Evolutionary conservation across 768 basidiomycete genomes (phyloP).

Genomic region (Pulveroboletus ravenelii): DNA sequence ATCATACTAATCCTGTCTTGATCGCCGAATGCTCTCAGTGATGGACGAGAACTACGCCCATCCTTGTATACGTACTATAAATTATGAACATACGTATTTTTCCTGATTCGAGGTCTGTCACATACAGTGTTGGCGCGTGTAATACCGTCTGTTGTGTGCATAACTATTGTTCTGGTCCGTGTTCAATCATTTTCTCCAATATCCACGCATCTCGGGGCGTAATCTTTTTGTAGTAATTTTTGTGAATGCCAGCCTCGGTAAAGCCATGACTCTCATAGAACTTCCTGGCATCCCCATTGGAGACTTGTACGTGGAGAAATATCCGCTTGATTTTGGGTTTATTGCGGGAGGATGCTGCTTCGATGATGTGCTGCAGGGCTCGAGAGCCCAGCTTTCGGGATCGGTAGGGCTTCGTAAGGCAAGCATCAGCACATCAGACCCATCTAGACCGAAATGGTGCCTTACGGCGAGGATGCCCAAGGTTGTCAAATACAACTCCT

Average conservation of each 20-base stretch:
- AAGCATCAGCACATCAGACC: constrained; percentile 14
- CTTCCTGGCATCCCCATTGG: constrained; percentile 67
- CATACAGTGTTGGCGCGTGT: constrained; percentile 19
- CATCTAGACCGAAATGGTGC: constrained; percentile 14
- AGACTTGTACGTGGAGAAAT: constrained; percentile 85
- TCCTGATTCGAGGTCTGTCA: constrained; percentile 8
- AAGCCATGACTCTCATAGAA: constrained; percentile 88
- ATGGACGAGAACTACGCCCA: constrained; percentile 17
- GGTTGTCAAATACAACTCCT: constrained; percentile 75
- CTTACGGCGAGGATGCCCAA: constrained; percentile 86
- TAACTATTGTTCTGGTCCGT: constrained; percentile 22
- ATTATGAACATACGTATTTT: constrained; percentile 25
- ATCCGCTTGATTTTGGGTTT: constrained; percentile 65
- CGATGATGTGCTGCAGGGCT: constrained; percentile 62
- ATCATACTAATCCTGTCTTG: constrained; percentile 23
- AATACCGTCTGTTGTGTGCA: constrained; percentile 22
- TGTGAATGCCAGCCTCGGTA: constrained; percentile 55
- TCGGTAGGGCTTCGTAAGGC: constrained; percentile 67
- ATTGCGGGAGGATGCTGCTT: constrained; percentile 52
- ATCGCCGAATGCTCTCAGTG: constrained; percentile 13
- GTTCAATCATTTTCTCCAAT: constrained; percentile 56
- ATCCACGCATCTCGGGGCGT: constrained; percentile 83
- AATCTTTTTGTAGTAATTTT: constrained; percentile 89
- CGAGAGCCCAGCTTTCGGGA: constrained; percentile 71
- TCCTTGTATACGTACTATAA: constrained; percentile 28